Conservation (phyloP, 192 early-diverging fungal species). For the Backusella mclennaniae region DNA sequence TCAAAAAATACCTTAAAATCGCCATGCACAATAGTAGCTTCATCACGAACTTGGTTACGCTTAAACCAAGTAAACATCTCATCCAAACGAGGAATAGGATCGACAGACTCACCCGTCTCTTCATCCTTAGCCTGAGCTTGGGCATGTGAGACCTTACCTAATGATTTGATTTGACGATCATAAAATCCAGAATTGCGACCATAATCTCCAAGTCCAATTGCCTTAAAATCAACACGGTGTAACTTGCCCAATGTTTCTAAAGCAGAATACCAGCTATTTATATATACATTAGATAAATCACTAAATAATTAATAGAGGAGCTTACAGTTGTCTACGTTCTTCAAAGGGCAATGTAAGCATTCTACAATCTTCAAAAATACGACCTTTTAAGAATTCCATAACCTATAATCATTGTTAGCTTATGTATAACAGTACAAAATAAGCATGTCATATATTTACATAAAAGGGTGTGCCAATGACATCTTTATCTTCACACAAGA, state of each 20-base stretch:
- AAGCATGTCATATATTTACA: slow-evolving; percentile 34
- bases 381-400: slow-evolving; percentile 93
- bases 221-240: slow-evolving; percentile 67
- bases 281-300: not conserved
- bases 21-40: slow-evolving; percentile 85
- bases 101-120: slow-evolving; percentile 53
- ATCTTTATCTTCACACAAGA: slow-evolving; percentile 81
- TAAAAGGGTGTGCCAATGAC: slow-evolving; percentile 94
- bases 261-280: slow-evolving; percentile 61
- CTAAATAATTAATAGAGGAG: not conserved
- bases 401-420: slow-evolving; percentile 38
- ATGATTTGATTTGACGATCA: slow-evolving; percentile 72
- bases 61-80: slow-evolving; percentile 80
- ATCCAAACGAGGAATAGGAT: slow-evolving; percentile 64
- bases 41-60: slow-evolving; percentile 64
- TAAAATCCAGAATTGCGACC: slow-evolving; percentile 76
- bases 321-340: slow-evolving; percentile 54
- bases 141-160: slow-evolving; percentile 59
- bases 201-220: slow-evolving; percentile 72
- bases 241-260: slow-evolving; percentile 77
- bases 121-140: slow-evolving; percentile 68
- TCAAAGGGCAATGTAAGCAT: slow-evolving; percentile 53
- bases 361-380: slow-evolving; percentile 72
- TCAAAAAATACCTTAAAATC: slow-evolving; percentile 74
- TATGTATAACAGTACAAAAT: not conserved